Base-by-base conservation (phyloP, 768 basidiomycete genomes). In the Tremella yokohamensis region DNA sequence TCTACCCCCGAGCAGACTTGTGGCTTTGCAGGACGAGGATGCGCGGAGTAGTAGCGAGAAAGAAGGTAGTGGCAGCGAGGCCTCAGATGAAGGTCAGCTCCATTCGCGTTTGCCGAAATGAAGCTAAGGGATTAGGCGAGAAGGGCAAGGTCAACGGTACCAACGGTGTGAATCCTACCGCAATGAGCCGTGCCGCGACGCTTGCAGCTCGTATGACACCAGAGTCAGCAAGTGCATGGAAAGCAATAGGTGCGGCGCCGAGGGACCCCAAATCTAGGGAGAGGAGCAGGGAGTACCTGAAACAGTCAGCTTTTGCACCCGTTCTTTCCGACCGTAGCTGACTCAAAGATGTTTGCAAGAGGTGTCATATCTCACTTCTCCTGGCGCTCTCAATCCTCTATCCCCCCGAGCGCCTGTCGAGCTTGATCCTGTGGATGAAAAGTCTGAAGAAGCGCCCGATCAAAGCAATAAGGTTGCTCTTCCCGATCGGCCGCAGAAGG, bases 191-290 rank as follows among this genome's bases (percentile, higher is more conserved):
- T 38, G 56, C 57, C 18, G 15, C 56, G 12, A 66, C 61, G 11
- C 39, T 63, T 20, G 58, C 63, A 8, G 56, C 62, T 22, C 56
- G 60, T 18, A 19, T n/a, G 3, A 26, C 22, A 16, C 39, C 56
- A 38, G 25, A 49, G 15, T 45, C 42, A 75, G 49, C 80, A 81
- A 44, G 52, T 39, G 29, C 74, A 83, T 63, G 85, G 85, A 74
- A 74, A 58, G 45, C 58, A 25, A 56, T 76, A 8, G 65, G 91
- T 85, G 73, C 87, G 84, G 40, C 86, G 83, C 84, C 85, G 8
- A 89, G 90, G 56, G 94, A 97, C 78, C 91, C 91, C n/a, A 94
- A 96, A 78, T 88, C 89, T 69, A 83, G 94, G 69, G 91, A 93
- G 42, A 83, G 90, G 57, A 93, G 90, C 79, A 82, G 93, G 55